These are phyloP conservation scores for Verticillium albo-atrum DNA, from an alignment of 2,329 filamentous ascomycete species.

Conservation along the genomic window DNA sequence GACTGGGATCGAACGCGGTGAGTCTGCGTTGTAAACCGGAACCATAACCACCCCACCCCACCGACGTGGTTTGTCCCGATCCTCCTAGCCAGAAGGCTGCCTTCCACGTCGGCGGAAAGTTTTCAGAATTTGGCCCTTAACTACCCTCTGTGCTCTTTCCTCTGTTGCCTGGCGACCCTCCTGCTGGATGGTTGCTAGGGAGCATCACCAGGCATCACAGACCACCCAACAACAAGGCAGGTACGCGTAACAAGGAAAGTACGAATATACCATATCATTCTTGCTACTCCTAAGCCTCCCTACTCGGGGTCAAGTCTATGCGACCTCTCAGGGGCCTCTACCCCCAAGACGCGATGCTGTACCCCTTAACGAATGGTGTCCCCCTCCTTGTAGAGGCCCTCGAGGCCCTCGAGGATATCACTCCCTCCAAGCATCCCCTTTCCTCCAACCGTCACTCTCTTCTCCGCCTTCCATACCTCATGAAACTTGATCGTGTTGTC, in stretches of 20 bases:
- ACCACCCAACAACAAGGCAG: not conserved
- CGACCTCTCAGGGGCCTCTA: not conserved
- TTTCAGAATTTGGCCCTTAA: not conserved
- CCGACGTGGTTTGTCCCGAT: not conserved
- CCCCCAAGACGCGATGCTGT: not conserved
- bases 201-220: not conserved
- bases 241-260: not conserved
- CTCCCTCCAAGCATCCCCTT: constrained; percentile 71
- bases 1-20: not conserved
- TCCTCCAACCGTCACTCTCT: constrained; percentile 46
- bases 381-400: constrained; percentile 72
- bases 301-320: not conserved
- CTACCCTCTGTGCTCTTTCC: not conserved
- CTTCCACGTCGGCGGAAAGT: not conserved
- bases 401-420: constrained; percentile 76
- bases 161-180: not conserved
- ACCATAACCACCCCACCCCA: not conserved
- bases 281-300: not conserved
- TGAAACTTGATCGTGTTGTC: constrained; percentile 94
- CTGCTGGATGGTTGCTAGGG: not conserved
- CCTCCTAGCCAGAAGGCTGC: not conserved
- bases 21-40: not conserved
- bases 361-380: constrained; percentile 61
- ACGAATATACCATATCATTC: not conserved
- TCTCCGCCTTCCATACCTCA: constrained; percentile 77